Base-by-base conservation (phyloP, 306 rosid genomes). In the Pyrus communis region DNA sequence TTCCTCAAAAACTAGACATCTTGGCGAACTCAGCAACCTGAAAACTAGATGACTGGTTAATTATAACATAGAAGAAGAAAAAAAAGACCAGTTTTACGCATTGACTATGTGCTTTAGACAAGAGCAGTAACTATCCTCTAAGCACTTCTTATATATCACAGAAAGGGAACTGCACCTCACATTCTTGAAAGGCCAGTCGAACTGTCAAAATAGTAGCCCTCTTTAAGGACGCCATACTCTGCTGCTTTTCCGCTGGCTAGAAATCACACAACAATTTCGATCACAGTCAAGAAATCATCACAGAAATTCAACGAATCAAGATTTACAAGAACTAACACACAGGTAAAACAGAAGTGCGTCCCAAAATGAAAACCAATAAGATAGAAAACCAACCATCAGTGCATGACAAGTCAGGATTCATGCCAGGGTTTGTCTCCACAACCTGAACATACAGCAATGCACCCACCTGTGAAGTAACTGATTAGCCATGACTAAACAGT, bases 391-490 rank as follows among this genome's bases (percentile, higher is more conserved):
- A 64, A 96, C 99, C 98, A 82, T 92, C 96, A 18, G 87, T 89
- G 79, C 99, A 96, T 61, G 99, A 81, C 69, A 96, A 81, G 80
- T 92, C 98, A 9, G 99, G 98, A 86, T 92, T 96, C 90, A 92
- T 85, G 81, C 92, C 92, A 58, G 90, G 91, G 83, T 83, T 96
- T 77, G 92, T 96, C 82, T 88, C 92, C 72, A 86, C 98, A 35
- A 96, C 88, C 72, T 98, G 89, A 62, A 82, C 88, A 42, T 89
- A 92, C 69, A 92, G 78, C 86, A 92, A 85, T 67, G 93, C 83
- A 78, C 96, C 99, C 57, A 63, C 85, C 96, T 92, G 93, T 84
- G 75, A 80, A 70, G 72, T 23, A 69, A 83, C 52, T 61, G 55
- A 59, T 81, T 80, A 84, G 77, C 73, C 55, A 76, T 78, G 18